A percentile compares a stretch with the other conserved stretches of the same genome.
These are phyloP conservation scores for Polychaeton citri DNA, from an alignment of 2,329 filamentous ascomycete species.

Conservation along the genomic window DNA sequence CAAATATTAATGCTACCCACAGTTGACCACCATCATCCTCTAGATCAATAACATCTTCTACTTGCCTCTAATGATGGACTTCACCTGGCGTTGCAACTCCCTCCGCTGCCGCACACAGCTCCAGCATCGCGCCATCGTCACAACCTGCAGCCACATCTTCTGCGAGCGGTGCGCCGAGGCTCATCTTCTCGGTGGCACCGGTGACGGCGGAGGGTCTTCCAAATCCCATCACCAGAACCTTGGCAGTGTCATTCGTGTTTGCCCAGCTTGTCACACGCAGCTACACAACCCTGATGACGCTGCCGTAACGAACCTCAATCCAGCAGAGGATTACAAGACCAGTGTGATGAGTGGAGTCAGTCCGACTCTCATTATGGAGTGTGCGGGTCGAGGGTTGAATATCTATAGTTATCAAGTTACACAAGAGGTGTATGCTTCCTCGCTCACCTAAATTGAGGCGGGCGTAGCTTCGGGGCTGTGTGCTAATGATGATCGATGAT, in stretches of 20 bases:
- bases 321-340: slow-evolving; percentile 80
- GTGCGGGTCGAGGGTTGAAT: slow-evolving; percentile 60
- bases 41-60: no score
- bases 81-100: slow-evolving; percentile 63
- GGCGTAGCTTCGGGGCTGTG: background rate
- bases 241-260: slow-evolving; percentile 48
- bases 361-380: slow-evolving; percentile 74
- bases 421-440: slow-evolving; percentile 57
- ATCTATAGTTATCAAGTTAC: slow-evolving; percentile 83
- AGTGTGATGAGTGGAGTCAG: slow-evolving; percentile 71
- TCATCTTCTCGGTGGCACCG: slow-evolving; percentile 31
- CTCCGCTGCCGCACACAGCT: slow-evolving; percentile 62
- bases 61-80: no score
- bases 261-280: slow-evolving; percentile 61
- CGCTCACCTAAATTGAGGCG: background rate
- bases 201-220: slow-evolving; percentile 37
- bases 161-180: slow-evolving; percentile 63
- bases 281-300: slow-evolving; percentile 64
- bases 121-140: slow-evolving; percentile 62
- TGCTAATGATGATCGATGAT: slow-evolving; percentile 9
- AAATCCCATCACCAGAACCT: no score
- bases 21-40: no score
- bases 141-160: slow-evolving; percentile 86
- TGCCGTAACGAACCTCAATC: slow-evolving; percentile 56
- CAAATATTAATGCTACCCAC: no score